Conservation (phyloP, 805 yeast genomes). For the Myxozyma monticola region DNA sequence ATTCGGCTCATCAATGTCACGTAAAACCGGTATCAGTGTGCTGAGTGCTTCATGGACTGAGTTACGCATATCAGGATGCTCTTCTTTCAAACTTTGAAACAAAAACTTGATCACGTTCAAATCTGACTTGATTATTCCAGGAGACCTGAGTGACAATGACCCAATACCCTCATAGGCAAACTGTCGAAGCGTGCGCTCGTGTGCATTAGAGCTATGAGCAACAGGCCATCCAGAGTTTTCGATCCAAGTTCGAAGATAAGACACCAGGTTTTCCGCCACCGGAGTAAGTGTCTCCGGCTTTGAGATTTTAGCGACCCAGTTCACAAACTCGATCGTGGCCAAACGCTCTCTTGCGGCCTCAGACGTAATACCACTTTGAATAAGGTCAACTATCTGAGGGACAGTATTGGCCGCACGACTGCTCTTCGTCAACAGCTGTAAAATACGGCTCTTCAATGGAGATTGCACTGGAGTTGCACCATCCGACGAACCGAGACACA, state of each 20-base stretch:
- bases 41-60: conserved; percentile 73
- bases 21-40: conserved; percentile 53
- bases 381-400: conserved; percentile 53
- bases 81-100: conserved; percentile 68
- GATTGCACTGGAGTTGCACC: conserved; percentile 55
- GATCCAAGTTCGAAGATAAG: conserved; percentile 30
- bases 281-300: conserved; percentile 33
- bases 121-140: conserved; percentile 43
- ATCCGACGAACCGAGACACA: conserved; percentile 53
- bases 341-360: conserved; percentile 54
- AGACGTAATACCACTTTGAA: conserved; percentile 55
- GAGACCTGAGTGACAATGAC: conserved; percentile 43
- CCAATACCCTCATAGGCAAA: conserved; percentile 80
- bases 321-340: conserved; percentile 60
- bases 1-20: conserved; percentile 36
- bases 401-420: conserved; percentile 48
- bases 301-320: conserved; percentile 51
- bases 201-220: conserved; percentile 7
- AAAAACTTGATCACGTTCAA: conserved; percentile 61
- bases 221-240: conserved; percentile 40
- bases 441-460: conserved; percentile 41
- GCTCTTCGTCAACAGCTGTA: conserved; percentile 54
- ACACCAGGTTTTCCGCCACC: conserved; percentile 26
- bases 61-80: conserved; percentile 59
- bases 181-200: conserved; percentile 48